Base-by-base conservation (phyloP, 2,329 filamentous ascomycete species). In the Daldinia eschscholtzii region DNA sequence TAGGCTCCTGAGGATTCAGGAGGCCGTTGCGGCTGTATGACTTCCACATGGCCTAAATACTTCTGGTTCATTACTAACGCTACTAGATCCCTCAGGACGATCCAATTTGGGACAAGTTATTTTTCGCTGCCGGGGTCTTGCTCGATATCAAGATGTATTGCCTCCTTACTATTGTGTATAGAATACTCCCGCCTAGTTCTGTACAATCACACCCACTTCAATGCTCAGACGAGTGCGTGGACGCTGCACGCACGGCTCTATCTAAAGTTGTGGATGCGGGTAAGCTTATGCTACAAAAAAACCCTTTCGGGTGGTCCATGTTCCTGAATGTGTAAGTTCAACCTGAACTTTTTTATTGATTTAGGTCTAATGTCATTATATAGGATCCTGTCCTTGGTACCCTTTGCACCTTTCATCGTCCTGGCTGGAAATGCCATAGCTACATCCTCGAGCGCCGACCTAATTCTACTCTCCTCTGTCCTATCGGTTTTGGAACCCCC, bases 351-450 rank as follows among this genome's bases (percentile, higher is more conserved):
- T 6, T 9, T n/a, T 9, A 5, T 37, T 18, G 10, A 61, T 52
- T 20, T 37, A 6, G 6, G 13, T 28, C 57, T 72, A 33, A 73
- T 61, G 23, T 1, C 7, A 5, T 20, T 4, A 35, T 1, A 20
- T 33, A 76, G 75, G 12, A 63, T 73, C 39, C 23, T 76, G 12
- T 75, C 68, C 18, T 48, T 76, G 2, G 75, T 72, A 9, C 75
- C 75, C 18, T 71, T 76, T 15, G 75, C 73, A 5, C 70, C 75
- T 2, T 76, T 76, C 23, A 73, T 75, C 28, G 73, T 76, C 37
- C 61, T 76, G 7, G 74, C 74, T 9, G 75, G 75, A 15, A 76
- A 76, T 44, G 70, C 74, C 7, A 76, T 76, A 59, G 73, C 74
- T 15, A 76, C 74, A 6, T 71, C 72, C 0, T 75, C 74, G 0